Base-by-base conservation (phyloP, 1,139 yeast species). In the Saccharomyces hybrid region DNA sequence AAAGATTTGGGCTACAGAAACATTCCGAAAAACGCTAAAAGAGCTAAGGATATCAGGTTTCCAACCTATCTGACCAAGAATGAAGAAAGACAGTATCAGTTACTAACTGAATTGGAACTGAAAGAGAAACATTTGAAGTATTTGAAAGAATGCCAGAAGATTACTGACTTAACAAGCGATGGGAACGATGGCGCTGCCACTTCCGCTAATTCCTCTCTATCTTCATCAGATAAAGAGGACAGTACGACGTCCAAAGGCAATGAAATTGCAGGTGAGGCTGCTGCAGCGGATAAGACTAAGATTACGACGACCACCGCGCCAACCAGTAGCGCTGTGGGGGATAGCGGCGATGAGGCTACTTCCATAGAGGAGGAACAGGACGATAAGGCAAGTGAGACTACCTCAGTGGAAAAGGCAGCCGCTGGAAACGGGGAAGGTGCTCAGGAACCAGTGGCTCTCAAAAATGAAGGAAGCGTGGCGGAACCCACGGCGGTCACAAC, bases 1-100 rank as follows among this genome's bases (percentile, higher is more conserved):
- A 59, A 54, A 25, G 62, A 64, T 47, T 48, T 63, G 47, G 70
- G 69, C 44, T 65, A 59, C 54, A 61, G 57, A 28, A 61, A 55
- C 29, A 48, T 63, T 5, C 58, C 54, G 31, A 59, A 59, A 46
- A 53, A 54, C 5, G 55, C 59, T 42, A 60, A 56, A 49, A 54
- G 65, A 13, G 66, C 66, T 11, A 64, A 61, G 56, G 70, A 67
- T 49, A 63, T 67, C 29, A 57, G 55, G 27, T 65, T 65, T 52
- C 70, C 70, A 4, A 44, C 58, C 19, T 60, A 62, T 52, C 50
- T 66, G 51, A 56, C 60, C 44, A 60, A 64, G 46, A 64, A 59
- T 46, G 69, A 66, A 57, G 52, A 50, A 32, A 60, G 63, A 50
- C 70, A 67, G 56, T 50, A 54, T 28, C 50, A 52, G 49, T 38